Base-by-base conservation (phyloP, 139 green algal genomes). In the Chlorella sp. region DNA sequence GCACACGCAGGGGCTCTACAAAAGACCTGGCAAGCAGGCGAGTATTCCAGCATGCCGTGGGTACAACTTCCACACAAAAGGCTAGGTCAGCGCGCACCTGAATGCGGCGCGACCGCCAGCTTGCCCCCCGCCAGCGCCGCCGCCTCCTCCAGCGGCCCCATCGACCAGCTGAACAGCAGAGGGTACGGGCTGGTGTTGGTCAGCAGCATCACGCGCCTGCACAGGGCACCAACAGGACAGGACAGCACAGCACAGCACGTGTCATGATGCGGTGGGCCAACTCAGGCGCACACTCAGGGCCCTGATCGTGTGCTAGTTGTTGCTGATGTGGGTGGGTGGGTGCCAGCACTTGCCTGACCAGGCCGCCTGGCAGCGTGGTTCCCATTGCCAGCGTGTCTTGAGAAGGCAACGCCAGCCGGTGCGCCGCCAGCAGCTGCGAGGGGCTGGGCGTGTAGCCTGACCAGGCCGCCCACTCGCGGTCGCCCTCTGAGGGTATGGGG, bases 131-230 rank as follows among this genome's bases (percentile, higher is more conserved):
- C 31, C 49, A 61, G 55, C 14, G 61, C 60, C 26, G n/a, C 62
- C 6, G 35, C 61, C 26, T 55, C 55, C 35, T 49, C n/a, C 62
- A 76, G 55, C 5, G 59, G 49, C 69, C 73, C 66, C 23, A 81
- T 67, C 34, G 80, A 74, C 79, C 79, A 84, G 2, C 70, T 62
- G 50, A 77, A 84, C 33, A 69, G 42, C 29, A 84, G 42, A 3
- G 79, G 79, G 74, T 81, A 84, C 5, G 50, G 55, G 66, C 69
- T 73, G 50, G 71, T 84, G 71, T 84, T 84, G 42, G 74, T 84
- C 32, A 84, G 71, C 49, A 80, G 61, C 31, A 80, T n/a, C 50
- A 84, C 42, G 24, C 74, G 79, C 26, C 78, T n/a, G 65, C 36
- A 60, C 71, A 71, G 70, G 77, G 75, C 1, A 67, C 60, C 22